phyloP scores from a whole-genome alignment of 2,329 filamentous ascomycete genomes.

The Coniochaeta pulveracea region DNA sequence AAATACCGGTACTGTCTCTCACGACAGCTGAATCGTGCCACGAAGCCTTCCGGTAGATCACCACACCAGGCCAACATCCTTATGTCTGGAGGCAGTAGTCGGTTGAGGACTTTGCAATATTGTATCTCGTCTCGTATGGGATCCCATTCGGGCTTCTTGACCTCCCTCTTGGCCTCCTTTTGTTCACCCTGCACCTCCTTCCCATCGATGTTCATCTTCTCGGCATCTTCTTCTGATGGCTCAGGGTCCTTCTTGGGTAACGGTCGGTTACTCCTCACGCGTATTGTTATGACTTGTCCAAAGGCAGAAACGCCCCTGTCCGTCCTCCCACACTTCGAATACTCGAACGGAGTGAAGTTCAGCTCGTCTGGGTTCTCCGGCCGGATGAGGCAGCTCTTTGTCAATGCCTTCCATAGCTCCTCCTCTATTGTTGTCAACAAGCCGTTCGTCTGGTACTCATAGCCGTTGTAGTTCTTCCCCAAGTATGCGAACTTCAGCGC shows the following conservation, averaged over 20 bases:
- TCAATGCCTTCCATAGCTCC: slow-evolving; percentile 83
- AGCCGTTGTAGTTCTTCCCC: slow-evolving; percentile 83
- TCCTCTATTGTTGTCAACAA: slow-evolving; percentile 78
- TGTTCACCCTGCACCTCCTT: background rate
- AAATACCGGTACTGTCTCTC: slow-evolving; percentile 93
- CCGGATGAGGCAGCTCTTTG: slow-evolving; percentile 71
- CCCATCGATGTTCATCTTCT: slow-evolving; percentile 6
- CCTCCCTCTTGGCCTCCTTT: slow-evolving; percentile 5
- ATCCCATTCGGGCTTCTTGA: slow-evolving; percentile 18
- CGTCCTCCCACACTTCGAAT: slow-evolving; percentile 90
- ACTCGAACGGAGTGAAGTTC: slow-evolving; percentile 76
- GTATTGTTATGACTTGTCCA: slow-evolving; percentile 81
- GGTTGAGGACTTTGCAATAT: slow-evolving; percentile 77
- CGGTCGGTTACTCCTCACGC: slow-evolving; percentile 70
- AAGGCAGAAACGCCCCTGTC: slow-evolving; percentile 93
- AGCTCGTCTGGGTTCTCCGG: slow-evolving; percentile 52
- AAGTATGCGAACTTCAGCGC: slow-evolving; percentile 92
- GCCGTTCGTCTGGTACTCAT: slow-evolving; percentile 72
- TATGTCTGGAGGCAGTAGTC: slow-evolving; percentile 80
- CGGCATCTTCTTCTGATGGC: slow-evolving; percentile 5
- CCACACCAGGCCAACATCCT: slow-evolving; percentile 90
- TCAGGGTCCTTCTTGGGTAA: slow-evolving; percentile 21
- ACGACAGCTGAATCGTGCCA: slow-evolving; percentile 83
- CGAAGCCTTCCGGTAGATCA: slow-evolving; percentile 65
- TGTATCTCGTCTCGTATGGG: slow-evolving; percentile 70